Base-by-base conservation (phyloP, 208 protist genomes). In the Tritrichomonas foetus region DNA sequence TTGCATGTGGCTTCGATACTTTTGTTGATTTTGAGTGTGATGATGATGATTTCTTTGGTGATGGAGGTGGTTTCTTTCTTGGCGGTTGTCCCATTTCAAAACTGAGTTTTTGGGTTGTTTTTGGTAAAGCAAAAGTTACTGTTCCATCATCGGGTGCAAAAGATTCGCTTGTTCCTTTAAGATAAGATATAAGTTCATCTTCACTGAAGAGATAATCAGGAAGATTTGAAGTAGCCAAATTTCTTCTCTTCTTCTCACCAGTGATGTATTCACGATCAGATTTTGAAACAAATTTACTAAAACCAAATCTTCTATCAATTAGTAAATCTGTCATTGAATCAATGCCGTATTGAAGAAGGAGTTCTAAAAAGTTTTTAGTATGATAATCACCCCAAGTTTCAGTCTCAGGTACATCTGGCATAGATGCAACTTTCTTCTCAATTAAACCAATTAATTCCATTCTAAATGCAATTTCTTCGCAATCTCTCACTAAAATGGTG, bases 351-450 rank as follows among this genome's bases (percentile, higher is more conserved):
- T 89, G 33, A 2, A 89, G 20, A 14, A 89, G 14, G 20, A 27
- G 33, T n/a, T 89, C 27, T 16, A 89, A 57, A 16, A 41, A 61
- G 0, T 53, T 89, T 39, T 47, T 89, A 53, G 41, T 89, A 49
- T 89, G 78, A 36, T 89, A 89, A 49, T 89, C 47, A 50, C 27
- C 33, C 78, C 78, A 89, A 57, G 41, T 57, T 61, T 61, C 53
- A 39, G 78, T 57, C 16, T 89, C 78, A 53, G 47, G 47, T 16
- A 57, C 25, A 44, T 89, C 41, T 8, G 41, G 41, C 1, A 89
- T 25, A 57, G 14, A 25, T 11, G 53, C 27, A 30, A 89, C 16
- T 89, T 47, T 89, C 30, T 89, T 25, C 2, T 57, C 57, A 27
- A 89, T 89, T 14, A 33, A 0, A n/a, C 16, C 33, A 16, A 89